Evolutionary conservation across 768 basidiomycete species (phyloP).

Genomic region (Termitomyces sp.): DNA sequence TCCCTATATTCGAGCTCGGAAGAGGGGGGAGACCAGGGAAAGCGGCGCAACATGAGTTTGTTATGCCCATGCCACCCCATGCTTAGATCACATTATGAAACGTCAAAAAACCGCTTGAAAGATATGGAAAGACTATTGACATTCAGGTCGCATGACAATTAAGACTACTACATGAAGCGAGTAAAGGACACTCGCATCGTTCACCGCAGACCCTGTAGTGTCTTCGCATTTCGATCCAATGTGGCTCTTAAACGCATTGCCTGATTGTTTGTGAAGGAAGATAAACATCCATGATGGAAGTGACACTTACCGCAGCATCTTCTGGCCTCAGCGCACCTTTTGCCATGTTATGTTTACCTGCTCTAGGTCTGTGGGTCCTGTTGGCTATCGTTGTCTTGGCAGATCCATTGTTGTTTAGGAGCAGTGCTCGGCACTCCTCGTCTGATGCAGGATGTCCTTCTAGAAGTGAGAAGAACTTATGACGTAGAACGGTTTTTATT

Average conservation of each 20-base stretch:
- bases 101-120: constrained; percentile 13
- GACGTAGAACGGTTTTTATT: constrained; percentile 79
- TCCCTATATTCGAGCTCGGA: constrained; percentile 5
- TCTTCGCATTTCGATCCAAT: constrained; percentile 49
- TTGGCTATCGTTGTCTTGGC: constrained; percentile 32
- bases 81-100: constrained; percentile 12
- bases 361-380: constrained; percentile 48
- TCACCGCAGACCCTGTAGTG: constrained; percentile 24
- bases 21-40: constrained; percentile 4
- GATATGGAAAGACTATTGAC: constrained; percentile 1
- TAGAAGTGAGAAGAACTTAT: constrained; percentile 78
- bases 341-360: constrained; percentile 84
- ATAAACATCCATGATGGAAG: background rate
- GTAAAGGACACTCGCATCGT: background rate
- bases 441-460: constrained; percentile 69
- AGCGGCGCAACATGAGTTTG: constrained; percentile 8
- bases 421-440: constrained; percentile 65
- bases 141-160: background rate
- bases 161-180: background rate
- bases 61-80: constrained; percentile 13
- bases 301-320: constrained; percentile 65
- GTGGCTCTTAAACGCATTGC: constrained; percentile 65
- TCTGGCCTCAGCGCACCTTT: constrained; percentile 80
- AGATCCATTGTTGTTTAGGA: constrained; percentile 37
- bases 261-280: constrained; percentile 25